Evolutionary conservation across 2,329 filamentous ascomycete species (phyloP), one percentile per base, ranked within the genome.

Genomic region (Aspergillus tanneri): DNA sequence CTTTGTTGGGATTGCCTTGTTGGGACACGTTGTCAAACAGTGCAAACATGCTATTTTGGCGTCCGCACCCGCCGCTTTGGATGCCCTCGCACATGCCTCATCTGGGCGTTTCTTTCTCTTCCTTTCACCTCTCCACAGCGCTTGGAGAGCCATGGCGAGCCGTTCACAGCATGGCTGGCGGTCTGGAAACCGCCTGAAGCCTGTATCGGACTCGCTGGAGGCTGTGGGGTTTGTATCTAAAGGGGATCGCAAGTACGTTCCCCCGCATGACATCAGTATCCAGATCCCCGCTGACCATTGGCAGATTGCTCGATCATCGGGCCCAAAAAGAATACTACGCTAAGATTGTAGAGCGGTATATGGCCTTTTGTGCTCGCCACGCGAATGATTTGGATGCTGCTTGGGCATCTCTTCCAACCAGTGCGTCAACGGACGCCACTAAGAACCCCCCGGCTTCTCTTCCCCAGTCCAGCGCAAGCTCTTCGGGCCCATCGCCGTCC

Each of bases 211-310:
- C 67, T 82, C 88, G 11, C 76, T 97, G 22, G 88, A 95, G 59
- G 80, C 77, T 51, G 87, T 95, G 57, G 91, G 92, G 2, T 78
- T 96, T 56, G 89, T 89, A 4, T 96, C 90, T 2, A 96, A 96
- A 65, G 92, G 92, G 43, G 92, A 97, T 69, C 87, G 79, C 39
- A 86, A 87, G 90, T 92, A 76, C 43, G 61, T 30, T 23, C 11
- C 42, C 16, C n/a, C 23, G 28, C 36, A 9, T 32, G 12, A 14
- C 16, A 8, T 5, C 30, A 10, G 30, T 34, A 18, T 25, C 42
- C 25, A 40, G 30, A 14, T 39, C 30, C 21, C 18, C 27, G 34
- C 51, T 52, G 47, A 56, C 48, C 73, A 43, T 38, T 47, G 30
- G 40, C 56, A 89, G 87, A 61, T 74, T 91, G 27, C 79, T 88